Conservation (phyloP, 768 basidiomycete species). For the Trametopsis cervina region DNA sequence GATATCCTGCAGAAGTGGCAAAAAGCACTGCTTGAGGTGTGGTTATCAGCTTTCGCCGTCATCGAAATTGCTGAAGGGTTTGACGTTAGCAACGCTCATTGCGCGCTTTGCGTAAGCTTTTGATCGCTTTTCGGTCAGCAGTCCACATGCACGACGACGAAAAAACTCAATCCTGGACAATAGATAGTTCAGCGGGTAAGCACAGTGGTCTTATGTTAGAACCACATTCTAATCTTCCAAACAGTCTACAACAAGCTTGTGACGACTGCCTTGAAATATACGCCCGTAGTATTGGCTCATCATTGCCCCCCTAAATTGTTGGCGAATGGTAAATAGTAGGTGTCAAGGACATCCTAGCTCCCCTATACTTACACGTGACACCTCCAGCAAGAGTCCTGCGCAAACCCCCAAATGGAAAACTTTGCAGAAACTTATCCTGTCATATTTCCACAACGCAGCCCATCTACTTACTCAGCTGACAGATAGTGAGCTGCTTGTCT, state of each 20-base stretch:
- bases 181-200: constrained; percentile 74
- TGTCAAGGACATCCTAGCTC: constrained; percentile 12
- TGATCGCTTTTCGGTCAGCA: constrained; percentile 89
- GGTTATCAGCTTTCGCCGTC: constrained; percentile 16
- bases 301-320: constrained; percentile 85
- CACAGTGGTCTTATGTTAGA: neutral
- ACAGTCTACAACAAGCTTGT: constrained; percentile 94
- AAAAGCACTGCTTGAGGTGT: constrained; percentile 77
- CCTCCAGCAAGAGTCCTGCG: constrained; percentile 69
- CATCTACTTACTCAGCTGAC: constrained; percentile 73
- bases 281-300: constrained; percentile 80
- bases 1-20: constrained; percentile 79
- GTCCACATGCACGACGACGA: constrained; percentile 85
- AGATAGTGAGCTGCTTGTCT: constrained; percentile 53
- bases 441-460: constrained; percentile 84
- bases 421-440: constrained; percentile 80
- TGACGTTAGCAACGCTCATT: constrained; percentile 72
- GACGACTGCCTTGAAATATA: constrained; percentile 80
- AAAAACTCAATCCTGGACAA: constrained; percentile 74
- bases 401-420: constrained; percentile 78
- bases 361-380: constrained; percentile 4
- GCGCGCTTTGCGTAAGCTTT: constrained; percentile 71
- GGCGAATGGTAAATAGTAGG: constrained; percentile 81
- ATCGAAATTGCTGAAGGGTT: too few species aligned
- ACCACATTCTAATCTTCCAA: neutral